These are phyloP conservation scores for Pseudonitzschia multiseries DNA, from an alignment of 108 stramenopile genomes.

Conservation along the genomic window DNA sequence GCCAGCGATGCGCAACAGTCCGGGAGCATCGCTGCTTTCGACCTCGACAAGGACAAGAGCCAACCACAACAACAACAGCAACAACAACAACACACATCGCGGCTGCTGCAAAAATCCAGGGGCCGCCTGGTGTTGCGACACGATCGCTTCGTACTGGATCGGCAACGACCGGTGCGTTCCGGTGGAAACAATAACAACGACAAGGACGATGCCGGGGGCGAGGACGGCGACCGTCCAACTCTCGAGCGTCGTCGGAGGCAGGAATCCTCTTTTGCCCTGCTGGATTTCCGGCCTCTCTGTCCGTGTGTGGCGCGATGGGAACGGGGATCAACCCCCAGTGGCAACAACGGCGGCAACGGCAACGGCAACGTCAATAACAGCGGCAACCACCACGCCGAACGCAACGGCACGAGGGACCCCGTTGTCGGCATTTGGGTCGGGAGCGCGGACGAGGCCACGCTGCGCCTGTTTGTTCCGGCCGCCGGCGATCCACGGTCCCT, in stretches of 20 bases:
- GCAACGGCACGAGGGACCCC: too few species aligned
- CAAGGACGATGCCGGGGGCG: not conserved
- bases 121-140: conserved; percentile 6
- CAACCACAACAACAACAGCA: too few species aligned
- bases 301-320: conserved; percentile 26
- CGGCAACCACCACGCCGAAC: not conserved
- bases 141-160: not conserved
- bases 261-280: conserved; percentile 4
- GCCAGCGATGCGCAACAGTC: conserved; percentile 3
- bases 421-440: conserved; percentile 26
- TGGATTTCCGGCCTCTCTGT: conserved; percentile 36
- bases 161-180: not conserved
- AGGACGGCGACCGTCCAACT: not conserved
- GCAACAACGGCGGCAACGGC: not conserved
- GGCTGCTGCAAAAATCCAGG: conserved; percentile 7
- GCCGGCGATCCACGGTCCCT: not conserved
- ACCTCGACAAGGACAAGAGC: not conserved
- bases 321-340: not conserved
- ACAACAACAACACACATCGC: too few species aligned
- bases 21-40: not conserved
- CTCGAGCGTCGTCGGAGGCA: not conserved
- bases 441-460: conserved; percentile 33
- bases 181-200: not conserved
- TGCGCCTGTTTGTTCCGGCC: conserved; percentile 30
- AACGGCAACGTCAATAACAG: not conserved